Evolutionary conservation across 2,329 filamentous ascomycete species (phyloP).

Genomic region (Aspergillus sp.): DNA sequence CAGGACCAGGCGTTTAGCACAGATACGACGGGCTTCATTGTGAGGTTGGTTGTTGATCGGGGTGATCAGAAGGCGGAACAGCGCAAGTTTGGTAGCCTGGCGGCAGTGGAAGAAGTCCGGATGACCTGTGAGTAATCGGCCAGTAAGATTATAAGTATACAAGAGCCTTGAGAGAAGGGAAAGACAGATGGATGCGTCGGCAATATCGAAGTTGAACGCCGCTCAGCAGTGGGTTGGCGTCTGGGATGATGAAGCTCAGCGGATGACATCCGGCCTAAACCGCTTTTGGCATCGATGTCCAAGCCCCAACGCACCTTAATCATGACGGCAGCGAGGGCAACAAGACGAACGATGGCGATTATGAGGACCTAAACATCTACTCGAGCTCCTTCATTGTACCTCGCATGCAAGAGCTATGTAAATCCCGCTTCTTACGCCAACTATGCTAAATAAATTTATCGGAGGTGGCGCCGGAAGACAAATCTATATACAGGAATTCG

Average conservation of each 20-base stretch:
- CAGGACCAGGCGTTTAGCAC: conserved; percentile 94
- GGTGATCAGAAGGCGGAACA: conserved; percentile 2
- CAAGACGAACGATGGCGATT: not conserved
- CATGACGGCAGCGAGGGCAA: not conserved
- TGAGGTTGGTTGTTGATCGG: conserved; percentile 39
- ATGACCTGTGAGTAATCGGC: not conserved
- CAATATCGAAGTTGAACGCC: conserved; percentile 5
- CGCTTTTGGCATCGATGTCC: conserved; percentile 19
- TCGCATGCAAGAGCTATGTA: not conserved
- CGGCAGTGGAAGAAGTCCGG: not conserved
- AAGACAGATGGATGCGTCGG: not conserved
- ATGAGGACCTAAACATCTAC: not conserved
- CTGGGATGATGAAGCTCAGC: not conserved
- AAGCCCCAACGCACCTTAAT: not conserved
- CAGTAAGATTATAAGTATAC: not conserved
- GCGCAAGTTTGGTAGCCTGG: not conserved
- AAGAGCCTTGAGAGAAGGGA: not conserved
- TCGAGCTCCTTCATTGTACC: not conserved
- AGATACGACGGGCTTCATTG: conserved; percentile 93
- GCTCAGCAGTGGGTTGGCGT: not conserved
- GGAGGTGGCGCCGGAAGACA: not conserved
- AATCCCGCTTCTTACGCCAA: not conserved
- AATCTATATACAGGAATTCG: not conserved
- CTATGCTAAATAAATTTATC: not conserved
- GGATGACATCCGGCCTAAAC: conserved; percentile 15